phyloP scores from a whole-genome alignment of 129 eudicot species.

The Oenanthe sinensis region DNA sequence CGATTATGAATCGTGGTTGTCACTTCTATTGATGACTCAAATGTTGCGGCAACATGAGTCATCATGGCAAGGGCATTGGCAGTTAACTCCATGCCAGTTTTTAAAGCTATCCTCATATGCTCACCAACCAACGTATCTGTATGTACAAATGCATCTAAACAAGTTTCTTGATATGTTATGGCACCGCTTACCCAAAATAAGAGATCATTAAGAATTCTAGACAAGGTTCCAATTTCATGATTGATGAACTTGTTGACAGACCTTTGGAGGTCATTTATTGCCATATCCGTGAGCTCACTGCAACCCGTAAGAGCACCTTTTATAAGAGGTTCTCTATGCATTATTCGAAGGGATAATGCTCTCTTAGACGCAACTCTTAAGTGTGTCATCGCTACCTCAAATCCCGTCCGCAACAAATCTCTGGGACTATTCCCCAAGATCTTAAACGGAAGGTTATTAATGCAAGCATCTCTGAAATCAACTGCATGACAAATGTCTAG shows the following conservation, averaged over 20 bases:
- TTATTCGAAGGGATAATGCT: constrained; percentile 21
- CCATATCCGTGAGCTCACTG: constrained; percentile 47
- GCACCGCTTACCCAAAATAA: constrained; percentile 83
- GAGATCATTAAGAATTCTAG: constrained; percentile 32
- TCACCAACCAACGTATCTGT: constrained; percentile 34
- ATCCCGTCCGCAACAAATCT: constrained; percentile 34
- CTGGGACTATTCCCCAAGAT: constrained; percentile 28
- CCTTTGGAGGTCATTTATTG: constrained; percentile 41
- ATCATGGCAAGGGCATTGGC: constrained; percentile 57
- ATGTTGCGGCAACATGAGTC: constrained; percentile 27
- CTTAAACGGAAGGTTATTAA: constrained; percentile 26
- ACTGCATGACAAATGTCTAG: constrained; percentile 33
- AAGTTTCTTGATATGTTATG: constrained; percentile 60
- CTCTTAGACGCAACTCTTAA: constrained; percentile 22
- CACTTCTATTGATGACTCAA: background rate
- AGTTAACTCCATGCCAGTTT: constrained; percentile 38
- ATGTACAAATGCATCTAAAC: constrained; percentile 64
- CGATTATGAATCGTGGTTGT: constrained; percentile 17
- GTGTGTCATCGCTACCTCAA: constrained; percentile 34
- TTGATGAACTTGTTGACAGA: constrained; percentile 26
- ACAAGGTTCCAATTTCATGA: constrained; percentile 22
- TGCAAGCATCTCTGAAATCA: constrained; percentile 42
- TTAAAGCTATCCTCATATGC: constrained; percentile 33
- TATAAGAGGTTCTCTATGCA: constrained; percentile 31
- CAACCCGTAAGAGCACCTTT: constrained; percentile 41